phyloP scores from a whole-genome alignment of 2,329 filamentous ascomycete species.

The Pseudopithomyces chartarum region DNA sequence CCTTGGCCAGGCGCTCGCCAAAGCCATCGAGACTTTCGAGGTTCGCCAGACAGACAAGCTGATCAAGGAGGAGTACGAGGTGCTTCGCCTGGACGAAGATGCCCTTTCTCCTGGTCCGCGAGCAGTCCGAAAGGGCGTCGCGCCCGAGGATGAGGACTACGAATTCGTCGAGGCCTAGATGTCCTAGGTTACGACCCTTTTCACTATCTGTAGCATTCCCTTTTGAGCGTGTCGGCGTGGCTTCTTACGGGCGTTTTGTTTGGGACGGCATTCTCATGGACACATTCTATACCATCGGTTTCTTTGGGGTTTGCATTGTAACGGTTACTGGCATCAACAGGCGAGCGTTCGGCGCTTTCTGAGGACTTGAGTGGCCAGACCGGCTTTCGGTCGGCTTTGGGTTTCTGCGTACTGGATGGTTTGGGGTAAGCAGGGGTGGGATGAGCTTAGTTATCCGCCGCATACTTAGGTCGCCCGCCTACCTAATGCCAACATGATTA shows the following conservation, averaged over 20 bases:
- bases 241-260: conserved; percentile 25
- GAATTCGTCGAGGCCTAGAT: conserved; percentile 45
- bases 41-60: conserved; percentile 65
- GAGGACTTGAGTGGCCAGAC: conserved; percentile 49
- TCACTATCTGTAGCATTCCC: conserved; percentile 11
- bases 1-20: conserved; percentile 60
- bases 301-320: conserved; percentile 33
- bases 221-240: conserved; percentile 27
- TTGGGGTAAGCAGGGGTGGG: conserved; percentile 7
- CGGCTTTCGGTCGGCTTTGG: conserved; percentile 32
- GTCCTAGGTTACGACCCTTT: conserved; percentile 7
- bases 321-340: conserved; percentile 46
- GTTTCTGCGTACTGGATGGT: conserved; percentile 9
- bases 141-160: conserved; percentile 48
- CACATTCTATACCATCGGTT: conserved; percentile 23
- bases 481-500: conserved; percentile 5
- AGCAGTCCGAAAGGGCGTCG: conserved; percentile 32
- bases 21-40: conserved; percentile 65
- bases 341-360: conserved; percentile 49
- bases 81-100: conserved; percentile 51
- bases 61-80: conserved; percentile 65
- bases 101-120: conserved; percentile 38
- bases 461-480: conserved; percentile 15
- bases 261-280: conserved; percentile 21
- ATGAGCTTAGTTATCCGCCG: background rate